Conservation (phyloP, 2,329 filamentous ascomycete genomes). For the Stagonosporopsis tanaceti region DNA sequence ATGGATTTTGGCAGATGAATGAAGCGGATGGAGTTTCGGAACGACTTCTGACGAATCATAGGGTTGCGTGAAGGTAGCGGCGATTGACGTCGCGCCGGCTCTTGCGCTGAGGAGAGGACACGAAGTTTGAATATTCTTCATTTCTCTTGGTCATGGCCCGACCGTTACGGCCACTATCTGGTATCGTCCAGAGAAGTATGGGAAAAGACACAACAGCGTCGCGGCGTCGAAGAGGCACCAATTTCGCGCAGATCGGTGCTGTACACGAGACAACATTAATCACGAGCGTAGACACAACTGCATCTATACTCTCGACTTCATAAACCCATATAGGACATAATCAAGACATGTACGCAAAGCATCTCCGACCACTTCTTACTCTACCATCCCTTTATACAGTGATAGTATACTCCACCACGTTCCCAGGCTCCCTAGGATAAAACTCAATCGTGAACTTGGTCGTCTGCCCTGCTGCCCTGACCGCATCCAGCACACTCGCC, state of each 20-base stretch:
- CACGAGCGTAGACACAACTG: background rate
- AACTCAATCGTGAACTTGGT: constrained; percentile 64
- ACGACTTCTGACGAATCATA: constrained; percentile 21
- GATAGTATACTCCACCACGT: constrained; percentile 60
- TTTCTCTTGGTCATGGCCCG: no score
- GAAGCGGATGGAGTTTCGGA: background rate
- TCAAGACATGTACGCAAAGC: background rate
- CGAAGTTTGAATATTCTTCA: no score
- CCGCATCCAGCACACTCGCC: constrained; percentile 54
- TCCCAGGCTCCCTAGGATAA: constrained; percentile 60
- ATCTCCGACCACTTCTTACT: background rate
- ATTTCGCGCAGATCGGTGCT: background rate
- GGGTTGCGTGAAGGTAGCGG: background rate
- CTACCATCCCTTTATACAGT: constrained; percentile 37
- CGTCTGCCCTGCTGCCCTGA: constrained; percentile 55
- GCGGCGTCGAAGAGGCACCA: background rate
- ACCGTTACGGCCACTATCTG: background rate
- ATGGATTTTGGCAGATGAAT: constrained; percentile 3
- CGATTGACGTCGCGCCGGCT: background rate
- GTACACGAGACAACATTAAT: no score
- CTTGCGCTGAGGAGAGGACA: background rate
- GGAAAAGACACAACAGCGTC: background rate
- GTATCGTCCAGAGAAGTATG: background rate
- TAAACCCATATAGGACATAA: background rate
- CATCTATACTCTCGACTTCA: background rate